A percentile compares a stretch with the other conserved stretches of the same genome.
Conservation (phyloP, 177 flowering plant genomes). For the Telopea speciosissima region DNA sequence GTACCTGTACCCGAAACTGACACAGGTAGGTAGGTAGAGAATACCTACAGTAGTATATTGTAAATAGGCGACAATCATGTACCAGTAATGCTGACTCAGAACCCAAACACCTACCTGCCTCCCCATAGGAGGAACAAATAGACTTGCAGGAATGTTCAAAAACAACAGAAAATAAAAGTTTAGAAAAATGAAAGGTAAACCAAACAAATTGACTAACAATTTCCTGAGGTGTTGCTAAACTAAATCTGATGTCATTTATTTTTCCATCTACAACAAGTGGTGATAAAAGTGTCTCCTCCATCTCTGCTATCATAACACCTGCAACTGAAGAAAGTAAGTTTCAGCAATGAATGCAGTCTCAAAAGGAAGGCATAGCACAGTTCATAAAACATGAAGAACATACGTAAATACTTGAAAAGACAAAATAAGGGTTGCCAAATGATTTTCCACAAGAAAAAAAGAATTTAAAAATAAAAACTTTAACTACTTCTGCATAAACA, state of each 20-base stretch:
- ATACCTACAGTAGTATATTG: too few relatives aligned
- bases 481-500: not conserved
- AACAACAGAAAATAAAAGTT: not conserved
- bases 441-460: not conserved
- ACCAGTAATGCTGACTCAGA: not conserved
- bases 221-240: slow-evolving; percentile 48
- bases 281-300: slow-evolving; percentile 30
- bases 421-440: not conserved
- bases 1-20: too few relatives aligned
- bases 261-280: slow-evolving; percentile 32
- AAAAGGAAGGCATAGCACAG: not conserved
- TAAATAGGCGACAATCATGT: not conserved
- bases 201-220: slow-evolving; percentile 43
- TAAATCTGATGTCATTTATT: slow-evolving; percentile 42
- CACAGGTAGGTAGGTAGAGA: too few relatives aligned
- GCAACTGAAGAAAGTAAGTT: not conserved
- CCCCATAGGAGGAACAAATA: not conserved
- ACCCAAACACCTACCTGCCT: not conserved
- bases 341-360: not conserved
- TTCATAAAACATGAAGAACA: not conserved
- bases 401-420: not conserved
- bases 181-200: not conserved
- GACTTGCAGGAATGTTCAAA: not conserved
- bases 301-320: slow-evolving; percentile 10
- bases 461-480: too few relatives aligned